phyloP scores from a whole-genome alignment of 139 green algal genomes.

The Tetraselmis striata region DNA sequence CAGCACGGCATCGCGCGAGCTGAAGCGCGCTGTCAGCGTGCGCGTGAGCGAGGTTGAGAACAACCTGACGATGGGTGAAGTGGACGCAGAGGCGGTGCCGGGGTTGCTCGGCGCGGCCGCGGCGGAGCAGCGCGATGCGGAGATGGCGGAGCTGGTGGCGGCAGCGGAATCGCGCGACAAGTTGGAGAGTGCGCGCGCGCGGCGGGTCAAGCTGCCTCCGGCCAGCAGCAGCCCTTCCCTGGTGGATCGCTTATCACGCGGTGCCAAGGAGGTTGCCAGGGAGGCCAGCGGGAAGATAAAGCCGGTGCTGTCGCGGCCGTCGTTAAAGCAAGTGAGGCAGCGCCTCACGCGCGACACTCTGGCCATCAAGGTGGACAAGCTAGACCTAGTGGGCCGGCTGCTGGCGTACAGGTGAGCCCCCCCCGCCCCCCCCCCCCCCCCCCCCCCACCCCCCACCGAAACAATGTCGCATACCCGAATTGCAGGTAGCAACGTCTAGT shows the following conservation, averaged over 20 bases:
- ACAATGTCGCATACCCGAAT: background rate
- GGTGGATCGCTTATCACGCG: no score
- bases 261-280: background rate
- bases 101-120: background rate
- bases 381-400: background rate
- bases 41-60: background rate
- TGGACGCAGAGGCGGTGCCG: background rate
- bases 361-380: background rate
- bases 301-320: background rate
- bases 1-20: background rate
- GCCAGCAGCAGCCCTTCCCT: no score
- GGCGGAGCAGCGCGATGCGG: background rate
- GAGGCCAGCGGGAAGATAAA: no score
- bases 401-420: background rate
- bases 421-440: no score
- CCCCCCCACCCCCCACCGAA: no score
- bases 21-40: background rate
- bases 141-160: background rate
- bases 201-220: background rate
- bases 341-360: background rate
- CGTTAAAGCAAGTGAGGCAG: background rate
- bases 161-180: background rate
- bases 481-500: no score
- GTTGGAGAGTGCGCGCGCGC: background rate
- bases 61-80: background rate